Evolutionary conservation across 805 yeast genomes (phyloP).

Genomic region (Wickerhamiella domercqiae): DNA sequence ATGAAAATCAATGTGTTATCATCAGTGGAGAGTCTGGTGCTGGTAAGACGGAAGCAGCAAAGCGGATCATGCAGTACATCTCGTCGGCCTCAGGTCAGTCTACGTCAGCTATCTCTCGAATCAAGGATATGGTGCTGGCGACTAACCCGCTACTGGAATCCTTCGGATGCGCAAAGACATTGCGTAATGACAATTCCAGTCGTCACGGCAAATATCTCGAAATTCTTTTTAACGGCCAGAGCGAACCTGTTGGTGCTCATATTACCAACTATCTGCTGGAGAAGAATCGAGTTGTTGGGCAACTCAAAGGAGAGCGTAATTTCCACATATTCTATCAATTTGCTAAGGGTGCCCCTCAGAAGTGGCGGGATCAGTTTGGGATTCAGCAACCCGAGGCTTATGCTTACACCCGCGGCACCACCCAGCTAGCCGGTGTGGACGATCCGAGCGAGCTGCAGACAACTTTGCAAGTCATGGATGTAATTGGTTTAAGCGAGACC

Average conservation of each 20-base stretch:
- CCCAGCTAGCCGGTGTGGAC: slow-evolving; percentile 72
- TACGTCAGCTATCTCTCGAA: slow-evolving; percentile 56
- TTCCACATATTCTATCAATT: slow-evolving; percentile 95
- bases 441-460: slow-evolving; percentile 67
- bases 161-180: slow-evolving; percentile 86
- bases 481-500: slow-evolving; percentile 63
- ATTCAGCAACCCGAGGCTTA: slow-evolving; percentile 91
- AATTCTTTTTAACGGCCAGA: slow-evolving; percentile 64
- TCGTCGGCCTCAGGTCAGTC: slow-evolving; percentile 66
- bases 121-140: slow-evolving; percentile 95
- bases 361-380: slow-evolving; percentile 71
- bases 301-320: slow-evolving; percentile 80
- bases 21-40: slow-evolving; percentile 98
- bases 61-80: slow-evolving; percentile 92
- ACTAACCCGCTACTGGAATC: slow-evolving; percentile 86
- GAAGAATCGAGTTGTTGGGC: slow-evolving; percentile 94
- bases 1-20: slow-evolving; percentile 92
- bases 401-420: slow-evolving; percentile 76
- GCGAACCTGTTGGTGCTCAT: slow-evolving; percentile 88
- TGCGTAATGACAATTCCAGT: slow-evolving; percentile 77
- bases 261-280: slow-evolving; percentile 90
- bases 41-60: slow-evolving; percentile 96
- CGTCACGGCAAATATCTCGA: slow-evolving; percentile 90
- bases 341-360: slow-evolving; percentile 77
- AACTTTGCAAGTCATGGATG: slow-evolving; percentile 71